Evolutionary conservation across 768 basidiomycete genomes (phyloP), one percentile per base, ranked within the genome.

Genomic region (Xanthoconium purpureum): DNA sequence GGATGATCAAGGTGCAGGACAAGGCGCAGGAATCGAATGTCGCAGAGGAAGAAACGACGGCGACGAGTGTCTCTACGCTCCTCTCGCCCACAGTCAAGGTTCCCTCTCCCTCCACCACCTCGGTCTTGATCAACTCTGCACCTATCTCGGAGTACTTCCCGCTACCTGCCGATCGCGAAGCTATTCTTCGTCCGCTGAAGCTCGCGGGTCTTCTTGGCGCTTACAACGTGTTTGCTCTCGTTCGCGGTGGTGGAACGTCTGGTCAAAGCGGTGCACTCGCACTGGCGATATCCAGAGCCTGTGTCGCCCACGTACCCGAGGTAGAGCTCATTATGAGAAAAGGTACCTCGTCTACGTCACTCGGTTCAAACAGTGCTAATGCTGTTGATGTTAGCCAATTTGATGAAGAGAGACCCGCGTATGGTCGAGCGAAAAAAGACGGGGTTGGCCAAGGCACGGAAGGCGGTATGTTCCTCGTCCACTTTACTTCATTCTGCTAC

Each of bases 391-490:
- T 17, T 68, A 97, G 95, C 91, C 56, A 88, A 92, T 77, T 76
- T 95, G 46, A 74, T 93, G 55, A 84, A 85, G 71, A 85, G 95
- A 65, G 96, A 99, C 78, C 93, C 94, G 45, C 88, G 97, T 73
- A 91, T 96, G 91, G 95, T 97, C 32, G 96, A 99, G 75, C 82
- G 96, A 65, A 99, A 99, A 78, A 99, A 99, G 82, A 91, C 96
- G 15, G 92, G 92, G 55, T 72, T 84, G 66, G 84, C 89, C 57
- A 97, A 97, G 78, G 94, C 96, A 57, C 85, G 95, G 73, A 94
- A 95, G 76, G 81, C 81, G 76, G 93, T 94, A 73, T 43, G 91
- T 84, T 30, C 13, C 15, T 48, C n/a, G n/a, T n/a, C n/a, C 15
- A 13, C 3, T 15, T 35, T 32, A 1, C 9, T 54, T 33, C 55